Conservation (phyloP, 306 rosid genomes). For the Crotalaria pallida region DNA sequence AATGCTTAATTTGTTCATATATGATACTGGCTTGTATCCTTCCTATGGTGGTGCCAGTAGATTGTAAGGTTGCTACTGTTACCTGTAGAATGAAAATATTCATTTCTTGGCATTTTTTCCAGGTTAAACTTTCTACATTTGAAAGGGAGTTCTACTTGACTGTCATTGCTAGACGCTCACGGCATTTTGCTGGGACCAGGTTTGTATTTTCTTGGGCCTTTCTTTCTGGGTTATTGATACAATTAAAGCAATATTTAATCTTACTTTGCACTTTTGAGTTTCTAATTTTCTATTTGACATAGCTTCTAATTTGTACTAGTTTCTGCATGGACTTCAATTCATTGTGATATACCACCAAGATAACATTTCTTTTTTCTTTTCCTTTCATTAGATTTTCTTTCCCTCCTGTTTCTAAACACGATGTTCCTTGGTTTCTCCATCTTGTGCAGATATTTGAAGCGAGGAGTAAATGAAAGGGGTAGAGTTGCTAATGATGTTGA, state of each 20-base stretch:
- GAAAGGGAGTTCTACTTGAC: conserved; percentile 61
- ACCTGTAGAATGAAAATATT: conserved; percentile 2
- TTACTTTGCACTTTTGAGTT: conserved; percentile 6
- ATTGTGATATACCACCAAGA: background rate
- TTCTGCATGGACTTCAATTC: background rate
- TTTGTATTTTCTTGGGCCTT: conserved; percentile 23
- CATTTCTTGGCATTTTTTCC: conserved; percentile 24
- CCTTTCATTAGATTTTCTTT: background rate
- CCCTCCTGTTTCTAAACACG: background rate
- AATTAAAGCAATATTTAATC: background rate
- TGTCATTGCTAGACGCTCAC: conserved; percentile 91
- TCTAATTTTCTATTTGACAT: background rate
- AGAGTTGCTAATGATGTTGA: conserved; percentile 98
- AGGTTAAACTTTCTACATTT: conserved; percentile 74
- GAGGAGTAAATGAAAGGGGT: conserved; percentile 94
- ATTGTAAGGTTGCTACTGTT: background rate
- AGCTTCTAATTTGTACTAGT: background rate
- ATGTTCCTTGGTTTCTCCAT: conserved; percentile 17
- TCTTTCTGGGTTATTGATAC: conserved; percentile 4
- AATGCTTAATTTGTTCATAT: conserved; percentile 3
- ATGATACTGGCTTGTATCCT: conserved; percentile 6
- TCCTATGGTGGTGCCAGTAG: background rate
- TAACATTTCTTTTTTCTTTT: background rate
- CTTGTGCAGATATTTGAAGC: conserved; percentile 71
- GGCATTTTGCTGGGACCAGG: conserved; percentile 99